These are phyloP conservation scores for Lachnellula arida DNA, from an alignment of 2,329 filamentous ascomycete species.

Conservation along the genomic window DNA sequence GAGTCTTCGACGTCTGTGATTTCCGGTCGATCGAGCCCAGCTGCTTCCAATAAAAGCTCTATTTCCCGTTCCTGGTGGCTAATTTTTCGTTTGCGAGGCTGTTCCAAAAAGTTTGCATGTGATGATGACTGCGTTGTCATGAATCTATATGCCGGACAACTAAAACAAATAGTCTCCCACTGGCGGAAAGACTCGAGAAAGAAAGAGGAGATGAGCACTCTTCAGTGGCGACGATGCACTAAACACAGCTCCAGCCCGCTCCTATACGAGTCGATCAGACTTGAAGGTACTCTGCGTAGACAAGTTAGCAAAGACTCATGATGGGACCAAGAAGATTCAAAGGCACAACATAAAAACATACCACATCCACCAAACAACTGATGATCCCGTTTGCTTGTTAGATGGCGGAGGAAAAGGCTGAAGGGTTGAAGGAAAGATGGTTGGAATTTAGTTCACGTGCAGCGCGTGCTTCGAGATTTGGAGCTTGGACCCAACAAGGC, in stretches of 20 bases:
- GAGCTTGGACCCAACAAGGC: constrained; percentile 10
- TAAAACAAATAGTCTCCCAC: background rate
- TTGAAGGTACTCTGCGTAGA: background rate
- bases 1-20: background rate
- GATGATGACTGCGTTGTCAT: background rate
- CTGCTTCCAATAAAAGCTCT: background rate
- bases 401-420: background rate
- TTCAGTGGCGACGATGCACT: background rate
- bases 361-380: background rate
- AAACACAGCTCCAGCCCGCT: background rate
- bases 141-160: background rate
- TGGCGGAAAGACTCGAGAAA: background rate
- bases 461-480: background rate
- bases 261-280: background rate
- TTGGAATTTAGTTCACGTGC: constrained; percentile 1
- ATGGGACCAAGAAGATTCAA: background rate
- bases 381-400: background rate
- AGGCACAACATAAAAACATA: background rate
- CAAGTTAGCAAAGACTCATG: background rate
- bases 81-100: background rate
- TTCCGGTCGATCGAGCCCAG: constrained; percentile 2
- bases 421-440: background rate
- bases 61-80: background rate
- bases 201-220: too few relatives aligned
- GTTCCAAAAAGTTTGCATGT: constrained; percentile 3